phyloP scores from a whole-genome alignment of 352 stramenopile genomes.

The Phytophthora litchii region DNA sequence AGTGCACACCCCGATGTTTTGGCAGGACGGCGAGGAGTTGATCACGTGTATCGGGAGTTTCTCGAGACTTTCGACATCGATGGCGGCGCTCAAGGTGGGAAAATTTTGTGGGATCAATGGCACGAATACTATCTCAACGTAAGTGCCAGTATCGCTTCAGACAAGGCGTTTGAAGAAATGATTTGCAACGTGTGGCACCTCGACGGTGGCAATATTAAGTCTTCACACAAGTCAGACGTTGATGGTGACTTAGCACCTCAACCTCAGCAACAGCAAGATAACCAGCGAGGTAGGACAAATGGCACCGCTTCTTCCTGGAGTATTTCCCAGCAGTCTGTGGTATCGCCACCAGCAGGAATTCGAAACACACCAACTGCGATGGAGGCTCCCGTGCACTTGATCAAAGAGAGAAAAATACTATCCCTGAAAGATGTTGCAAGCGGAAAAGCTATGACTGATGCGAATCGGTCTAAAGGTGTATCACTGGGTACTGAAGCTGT shows the following conservation, averaged over 20 bases:
- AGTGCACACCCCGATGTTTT: constrained; percentile 87
- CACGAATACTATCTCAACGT: constrained; percentile 91
- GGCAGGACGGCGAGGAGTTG: constrained; percentile 59
- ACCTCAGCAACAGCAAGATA: constrained; percentile 23
- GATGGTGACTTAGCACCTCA: constrained; percentile 1
- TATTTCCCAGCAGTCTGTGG: not conserved
- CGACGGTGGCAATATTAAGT: constrained; percentile 4
- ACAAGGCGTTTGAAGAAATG: constrained; percentile 93
- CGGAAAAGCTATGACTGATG: constrained; percentile 29
- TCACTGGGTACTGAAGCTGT: constrained; percentile 1
- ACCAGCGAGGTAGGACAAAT: constrained; percentile 16
- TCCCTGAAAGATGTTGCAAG: constrained; percentile 65
- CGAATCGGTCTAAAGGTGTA: constrained; percentile 3
- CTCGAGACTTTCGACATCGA: constrained; percentile 88
- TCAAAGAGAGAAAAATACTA: constrained; percentile 51
- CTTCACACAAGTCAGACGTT: constrained; percentile 8
- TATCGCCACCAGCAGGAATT: constrained; percentile 9
- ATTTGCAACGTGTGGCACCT: constrained; percentile 87
- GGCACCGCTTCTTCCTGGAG: constrained; percentile 2
- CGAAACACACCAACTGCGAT: not conserved
- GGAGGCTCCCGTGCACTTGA: constrained; percentile 10
- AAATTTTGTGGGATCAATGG: constrained; percentile 74
- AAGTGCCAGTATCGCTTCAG: constrained; percentile 86
- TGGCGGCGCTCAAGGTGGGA: constrained; percentile 60
- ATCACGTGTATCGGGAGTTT: constrained; percentile 82